Evolutionary conservation across 2,329 filamentous ascomycete genomes (phyloP).

Genomic region (Fusarium sp.): DNA sequence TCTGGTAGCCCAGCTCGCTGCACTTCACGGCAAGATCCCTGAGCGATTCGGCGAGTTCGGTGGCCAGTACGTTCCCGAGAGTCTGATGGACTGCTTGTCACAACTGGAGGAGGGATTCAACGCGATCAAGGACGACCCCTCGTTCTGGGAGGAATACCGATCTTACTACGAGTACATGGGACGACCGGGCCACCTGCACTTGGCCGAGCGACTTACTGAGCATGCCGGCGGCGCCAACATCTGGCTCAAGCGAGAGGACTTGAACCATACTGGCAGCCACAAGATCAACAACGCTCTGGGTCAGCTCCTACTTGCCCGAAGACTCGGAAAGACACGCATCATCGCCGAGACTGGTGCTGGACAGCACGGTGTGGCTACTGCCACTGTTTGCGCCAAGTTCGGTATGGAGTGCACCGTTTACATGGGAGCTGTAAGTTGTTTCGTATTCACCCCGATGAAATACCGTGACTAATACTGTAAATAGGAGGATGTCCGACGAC

Average conservation of each 20-base stretch:
- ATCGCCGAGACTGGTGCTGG: slow-evolving; percentile 98
- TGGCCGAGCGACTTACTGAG: slow-evolving; percentile 88
- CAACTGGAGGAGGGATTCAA: slow-evolving; percentile 94
- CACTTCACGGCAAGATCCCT: slow-evolving; percentile 82
- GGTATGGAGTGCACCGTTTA: slow-evolving; percentile 98
- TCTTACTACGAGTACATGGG: slow-evolving; percentile 99
- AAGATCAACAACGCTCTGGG: slow-evolving; percentile 99
- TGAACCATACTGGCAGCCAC: slow-evolving; percentile 97
- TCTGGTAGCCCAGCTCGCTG: slow-evolving; percentile 85
- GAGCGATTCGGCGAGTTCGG: slow-evolving; percentile 95
- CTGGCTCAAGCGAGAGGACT: slow-evolving; percentile 96
- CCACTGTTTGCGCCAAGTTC: slow-evolving; percentile 97
- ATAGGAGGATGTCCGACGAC: slow-evolving; percentile 89
- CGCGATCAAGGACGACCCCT: slow-evolving; percentile 83
- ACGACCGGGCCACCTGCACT: slow-evolving; percentile 88
- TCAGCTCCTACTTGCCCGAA: slow-evolving; percentile 85
- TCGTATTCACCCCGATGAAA: not conserved
- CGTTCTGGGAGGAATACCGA: slow-evolving; percentile 97
- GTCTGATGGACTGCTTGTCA: slow-evolving; percentile 94
- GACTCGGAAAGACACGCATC: slow-evolving; percentile 94
- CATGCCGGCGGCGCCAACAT: slow-evolving; percentile 93
- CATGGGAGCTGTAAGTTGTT: slow-evolving; percentile 79
- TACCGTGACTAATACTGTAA: slow-evolving; percentile 37
- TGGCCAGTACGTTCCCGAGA: slow-evolving; percentile 97
- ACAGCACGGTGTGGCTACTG: slow-evolving; percentile 97